Conservation (phyloP, 2,329 filamentous ascomycete genomes). For the Neoascochyta sp. region DNA sequence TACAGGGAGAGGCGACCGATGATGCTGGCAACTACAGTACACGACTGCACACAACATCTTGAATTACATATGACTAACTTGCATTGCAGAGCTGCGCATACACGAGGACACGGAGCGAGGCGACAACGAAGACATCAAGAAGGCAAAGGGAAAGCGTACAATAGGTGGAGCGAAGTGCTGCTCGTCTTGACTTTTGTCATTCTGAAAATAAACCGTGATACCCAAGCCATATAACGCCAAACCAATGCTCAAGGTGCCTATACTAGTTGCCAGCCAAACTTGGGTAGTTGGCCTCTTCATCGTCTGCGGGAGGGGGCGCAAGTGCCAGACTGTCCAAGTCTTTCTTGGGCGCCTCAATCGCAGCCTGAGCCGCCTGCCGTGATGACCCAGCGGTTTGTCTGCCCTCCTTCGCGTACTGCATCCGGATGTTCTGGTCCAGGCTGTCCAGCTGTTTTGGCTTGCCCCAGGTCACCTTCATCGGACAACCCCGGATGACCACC, state of each 20-base stretch:
- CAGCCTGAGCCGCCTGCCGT: slow-evolving; percentile 31
- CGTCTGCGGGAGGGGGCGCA: slow-evolving; percentile 74
- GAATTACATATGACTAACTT: slow-evolving; percentile 11
- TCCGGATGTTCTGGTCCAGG: slow-evolving; percentile 81
- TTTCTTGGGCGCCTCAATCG: slow-evolving; percentile 42
- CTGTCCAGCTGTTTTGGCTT: slow-evolving; percentile 87
- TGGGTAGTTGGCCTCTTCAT: slow-evolving; percentile 77
- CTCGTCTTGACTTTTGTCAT: slow-evolving; percentile 33
- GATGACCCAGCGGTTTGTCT: slow-evolving; percentile 40
- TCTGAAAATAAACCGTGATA: slow-evolving; percentile 29
- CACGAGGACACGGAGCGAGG: slow-evolving; percentile 88
- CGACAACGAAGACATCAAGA: slow-evolving; percentile 87
- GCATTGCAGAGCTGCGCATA: slow-evolving; percentile 68
- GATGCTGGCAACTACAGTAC: slow-evolving; percentile 58
- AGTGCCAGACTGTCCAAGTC: slow-evolving; percentile 51
- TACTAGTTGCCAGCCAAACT: slow-evolving; percentile 75
- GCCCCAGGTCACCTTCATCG: slow-evolving; percentile 86
- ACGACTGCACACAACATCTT: slow-evolving; percentile 27
- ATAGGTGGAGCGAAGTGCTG: slow-evolving; percentile 39
- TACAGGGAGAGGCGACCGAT: slow-evolving; percentile 66
- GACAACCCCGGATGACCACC: slow-evolving; percentile 86
- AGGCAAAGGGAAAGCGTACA: slow-evolving; percentile 46
- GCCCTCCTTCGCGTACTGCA: slow-evolving; percentile 76
- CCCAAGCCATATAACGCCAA: slow-evolving; percentile 29
- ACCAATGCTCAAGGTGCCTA: slow-evolving; percentile 17